Evolutionary conservation across 164 flowering plant genomes (phyloP).

Genomic region (Vitis rupestris): DNA sequence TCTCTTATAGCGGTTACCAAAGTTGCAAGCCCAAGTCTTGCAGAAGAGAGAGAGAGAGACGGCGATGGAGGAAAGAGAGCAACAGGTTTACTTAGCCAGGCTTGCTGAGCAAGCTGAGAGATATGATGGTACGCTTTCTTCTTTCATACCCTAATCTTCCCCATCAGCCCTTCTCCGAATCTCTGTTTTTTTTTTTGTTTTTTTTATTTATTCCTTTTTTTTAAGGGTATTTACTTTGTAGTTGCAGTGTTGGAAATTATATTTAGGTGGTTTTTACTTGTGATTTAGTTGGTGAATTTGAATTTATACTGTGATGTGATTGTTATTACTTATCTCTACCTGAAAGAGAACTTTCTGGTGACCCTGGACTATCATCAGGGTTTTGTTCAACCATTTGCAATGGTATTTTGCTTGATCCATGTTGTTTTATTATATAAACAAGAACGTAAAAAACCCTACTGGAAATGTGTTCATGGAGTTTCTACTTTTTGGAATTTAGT

Average conservation of each 20-base stretch:
- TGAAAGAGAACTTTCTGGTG: too few relatives aligned
- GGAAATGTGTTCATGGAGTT: too few relatives aligned
- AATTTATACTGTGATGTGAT: too few relatives aligned
- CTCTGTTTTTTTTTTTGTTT: background rate
- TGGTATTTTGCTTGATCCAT: too few relatives aligned
- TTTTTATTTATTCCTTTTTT: background rate
- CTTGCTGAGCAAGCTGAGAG: conserved; percentile 60
- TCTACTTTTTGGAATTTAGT: too few relatives aligned
- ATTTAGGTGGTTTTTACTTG: too few relatives aligned
- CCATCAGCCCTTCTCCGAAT: background rate
- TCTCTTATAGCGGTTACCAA: conserved; percentile 18
- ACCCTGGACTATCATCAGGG: too few relatives aligned
- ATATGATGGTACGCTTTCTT: conserved; percentile 39
- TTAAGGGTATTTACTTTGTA: background rate
- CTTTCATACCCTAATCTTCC: background rate
- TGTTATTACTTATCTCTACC: too few relatives aligned
- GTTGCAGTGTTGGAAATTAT: background rate
- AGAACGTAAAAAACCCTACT: too few relatives aligned
- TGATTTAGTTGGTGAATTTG: too few relatives aligned
- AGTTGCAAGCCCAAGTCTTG: conserved; percentile 7
- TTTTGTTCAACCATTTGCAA: too few relatives aligned
- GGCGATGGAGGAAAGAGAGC: conserved; percentile 50
- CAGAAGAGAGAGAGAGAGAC: conserved; percentile 4
- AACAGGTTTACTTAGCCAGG: conserved; percentile 43
- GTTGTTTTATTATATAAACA: too few relatives aligned